Conservation (phyloP, 2,329 filamentous ascomycete species). For the Colletotrichum sojae region DNA sequence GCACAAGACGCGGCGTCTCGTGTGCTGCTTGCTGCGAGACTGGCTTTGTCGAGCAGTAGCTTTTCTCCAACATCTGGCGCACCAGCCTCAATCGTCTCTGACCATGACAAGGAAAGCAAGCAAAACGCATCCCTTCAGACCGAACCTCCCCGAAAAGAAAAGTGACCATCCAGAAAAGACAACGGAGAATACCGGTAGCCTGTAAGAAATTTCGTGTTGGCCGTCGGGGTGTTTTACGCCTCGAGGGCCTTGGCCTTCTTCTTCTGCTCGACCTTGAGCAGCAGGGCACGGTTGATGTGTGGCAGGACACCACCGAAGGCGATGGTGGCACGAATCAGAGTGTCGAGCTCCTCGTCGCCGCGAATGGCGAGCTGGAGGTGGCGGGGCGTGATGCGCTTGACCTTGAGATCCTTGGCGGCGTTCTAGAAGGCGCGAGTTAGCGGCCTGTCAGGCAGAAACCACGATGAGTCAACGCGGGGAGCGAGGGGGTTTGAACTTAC, state of each 20-base stretch:
- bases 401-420: slow-evolving; percentile 98
- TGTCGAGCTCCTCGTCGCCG: slow-evolving; percentile 98
- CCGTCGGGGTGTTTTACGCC: slow-evolving; percentile 29
- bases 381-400: slow-evolving; percentile 99
- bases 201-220: background rate
- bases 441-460: slow-evolving; percentile 23
- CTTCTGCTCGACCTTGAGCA: slow-evolving; percentile 98
- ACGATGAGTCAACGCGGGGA: slow-evolving; percentile 26
- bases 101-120: slow-evolving; percentile 28
- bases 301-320: slow-evolving; percentile 98
- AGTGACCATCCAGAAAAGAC: slow-evolving; percentile 33
- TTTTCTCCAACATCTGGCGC: slow-evolving; percentile 18
- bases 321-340: slow-evolving; percentile 96
- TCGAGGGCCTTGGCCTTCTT: slow-evolving; percentile 78
- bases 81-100: slow-evolving; percentile 32
- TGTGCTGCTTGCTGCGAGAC: slow-evolving; percentile 26
- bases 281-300: slow-evolving; percentile 96
- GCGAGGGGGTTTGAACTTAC: slow-evolving; percentile 62
- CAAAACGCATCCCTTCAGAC: slow-evolving; percentile 33
- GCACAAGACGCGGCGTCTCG: slow-evolving; percentile 17
- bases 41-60: background rate
- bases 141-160: slow-evolving; percentile 17
- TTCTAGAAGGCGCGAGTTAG: slow-evolving; percentile 67
- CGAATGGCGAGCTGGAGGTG: slow-evolving; percentile 98
- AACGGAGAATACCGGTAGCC: slow-evolving; percentile 31